A percentile compares a stretch with the other conserved stretches of the same genome.
These are phyloP conservation scores for Penicillium frequentans DNA, from an alignment of 2,329 filamentous ascomycete species.

Conservation along the genomic window DNA sequence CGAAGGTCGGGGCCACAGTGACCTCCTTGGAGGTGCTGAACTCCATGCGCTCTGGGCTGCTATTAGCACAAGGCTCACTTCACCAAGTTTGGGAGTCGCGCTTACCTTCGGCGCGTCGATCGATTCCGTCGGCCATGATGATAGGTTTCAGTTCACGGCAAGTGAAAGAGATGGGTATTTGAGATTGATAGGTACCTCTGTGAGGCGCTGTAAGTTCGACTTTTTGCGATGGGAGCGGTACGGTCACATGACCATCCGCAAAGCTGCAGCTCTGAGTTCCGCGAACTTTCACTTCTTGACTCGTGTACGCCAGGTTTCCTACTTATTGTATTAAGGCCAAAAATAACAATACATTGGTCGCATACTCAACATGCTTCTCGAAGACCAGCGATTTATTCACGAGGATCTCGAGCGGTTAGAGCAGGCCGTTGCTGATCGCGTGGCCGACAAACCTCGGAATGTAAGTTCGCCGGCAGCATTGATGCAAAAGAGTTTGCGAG, in stretches of 20 bases:
- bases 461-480: slow-evolving; percentile 51
- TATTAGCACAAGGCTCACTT: slow-evolving; percentile 26
- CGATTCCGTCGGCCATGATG: slow-evolving; percentile 89
- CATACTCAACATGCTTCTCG: slow-evolving; percentile 66
- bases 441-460: slow-evolving; percentile 84
- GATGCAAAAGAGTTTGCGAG: neutral
- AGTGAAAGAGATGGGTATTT: neutral
- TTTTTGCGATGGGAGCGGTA: slow-evolving; percentile 25
- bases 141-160: slow-evolving; percentile 12
- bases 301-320: neutral
- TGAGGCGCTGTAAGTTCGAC: slow-evolving; percentile 7
- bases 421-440: slow-evolving; percentile 86
- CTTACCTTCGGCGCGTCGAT: slow-evolving; percentile 77
- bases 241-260: slow-evolving; percentile 19
- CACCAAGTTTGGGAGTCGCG: neutral
- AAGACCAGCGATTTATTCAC: slow-evolving; percentile 90
- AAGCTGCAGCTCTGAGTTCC: slow-evolving; percentile 20
- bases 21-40: slow-evolving; percentile 98
- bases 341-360: neutral
- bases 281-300: slow-evolving; percentile 7
- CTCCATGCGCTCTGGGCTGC: slow-evolving; percentile 77
- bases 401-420: slow-evolving; percentile 97
- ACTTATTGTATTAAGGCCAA: neutral
- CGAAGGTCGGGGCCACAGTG: slow-evolving; percentile 85
- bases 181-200: neutral